These are phyloP conservation scores for Skeletonema tropicum DNA, from an alignment of 108 stramenopile species.

Conservation along the genomic window DNA sequence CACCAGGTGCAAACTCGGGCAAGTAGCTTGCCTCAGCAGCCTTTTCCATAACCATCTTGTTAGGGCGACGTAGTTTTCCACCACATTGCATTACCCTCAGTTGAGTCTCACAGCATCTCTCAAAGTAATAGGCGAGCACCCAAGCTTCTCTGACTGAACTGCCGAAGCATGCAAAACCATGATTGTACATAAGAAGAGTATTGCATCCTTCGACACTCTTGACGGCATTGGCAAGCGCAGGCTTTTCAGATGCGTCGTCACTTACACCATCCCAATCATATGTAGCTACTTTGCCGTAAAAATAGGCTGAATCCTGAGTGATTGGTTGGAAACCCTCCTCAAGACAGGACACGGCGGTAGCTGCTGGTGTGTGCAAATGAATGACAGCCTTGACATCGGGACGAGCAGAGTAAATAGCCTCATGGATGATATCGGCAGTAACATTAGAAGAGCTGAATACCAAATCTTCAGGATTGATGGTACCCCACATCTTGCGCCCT, in stretches of 20 bases:
- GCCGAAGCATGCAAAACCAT: constrained; percentile 62
- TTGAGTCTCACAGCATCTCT: constrained; percentile 56
- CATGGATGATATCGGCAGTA: constrained; percentile 73
- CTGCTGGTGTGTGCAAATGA: constrained; percentile 66
- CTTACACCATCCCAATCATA: constrained; percentile 67
- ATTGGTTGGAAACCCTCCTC: constrained; percentile 62
- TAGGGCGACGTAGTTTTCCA: constrained; percentile 44
- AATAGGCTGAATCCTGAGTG: constrained; percentile 62
- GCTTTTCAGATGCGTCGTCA: constrained; percentile 55
- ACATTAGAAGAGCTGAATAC: constrained; percentile 56
- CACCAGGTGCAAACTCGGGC: constrained; percentile 65
- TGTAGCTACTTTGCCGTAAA: constrained; percentile 56
- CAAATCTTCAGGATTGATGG: constrained; percentile 62
- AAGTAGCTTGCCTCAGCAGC: constrained; percentile 50
- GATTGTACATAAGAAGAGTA: constrained; percentile 70
- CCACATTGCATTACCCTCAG: constrained; percentile 55
- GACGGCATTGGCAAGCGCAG: constrained; percentile 51
- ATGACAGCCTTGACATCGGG: constrained; percentile 68
- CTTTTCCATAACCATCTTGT: constrained; percentile 46
- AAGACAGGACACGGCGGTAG: constrained; percentile 66
- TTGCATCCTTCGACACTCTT: constrained; percentile 44
- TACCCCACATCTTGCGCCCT: constrained; percentile 52
- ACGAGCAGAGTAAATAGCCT: constrained; percentile 59
- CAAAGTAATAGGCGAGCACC: constrained; percentile 76
- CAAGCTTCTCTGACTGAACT: constrained; percentile 55